Percentiles rank a stretch among this genome's conserved stretches.
Evolutionary conservation across 1,139 yeast genomes (phyloP).

Genomic region (Protomyces lactucae-debilis): DNA sequence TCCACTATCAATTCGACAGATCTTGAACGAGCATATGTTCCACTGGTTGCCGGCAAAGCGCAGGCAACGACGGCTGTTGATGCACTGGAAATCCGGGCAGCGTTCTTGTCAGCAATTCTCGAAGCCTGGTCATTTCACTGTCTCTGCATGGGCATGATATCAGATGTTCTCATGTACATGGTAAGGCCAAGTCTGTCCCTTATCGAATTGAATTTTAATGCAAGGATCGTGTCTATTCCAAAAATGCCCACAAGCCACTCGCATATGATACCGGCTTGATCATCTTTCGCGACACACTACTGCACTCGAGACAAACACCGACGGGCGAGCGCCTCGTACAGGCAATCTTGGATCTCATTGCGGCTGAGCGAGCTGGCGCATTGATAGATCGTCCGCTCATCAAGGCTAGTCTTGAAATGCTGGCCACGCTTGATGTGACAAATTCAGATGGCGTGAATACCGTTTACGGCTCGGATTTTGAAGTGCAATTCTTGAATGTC

Average conservation of each 20-base stretch:
- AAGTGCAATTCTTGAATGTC: conserved; percentile 54
- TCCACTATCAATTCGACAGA: conserved; percentile 36
- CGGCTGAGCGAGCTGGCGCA: conserved; percentile 56
- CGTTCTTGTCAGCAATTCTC: conserved; percentile 3
- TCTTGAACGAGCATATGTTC: neutral
- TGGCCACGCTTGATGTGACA: conserved; percentile 50
- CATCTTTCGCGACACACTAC: conserved; percentile 49
- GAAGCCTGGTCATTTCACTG: conserved; percentile 66
- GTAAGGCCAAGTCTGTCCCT: neutral
- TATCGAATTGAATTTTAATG: neutral
- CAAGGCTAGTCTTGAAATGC: conserved; percentile 62
- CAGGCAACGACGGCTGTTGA: conserved; percentile 30
- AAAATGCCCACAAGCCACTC: conserved; percentile 61
- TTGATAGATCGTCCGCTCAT: conserved; percentile 59
- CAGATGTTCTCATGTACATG: conserved; percentile 83
- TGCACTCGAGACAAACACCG: conserved; percentile 45
- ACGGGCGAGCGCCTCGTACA: conserved; percentile 51
- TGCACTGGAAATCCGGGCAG: neutral
- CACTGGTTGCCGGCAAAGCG: neutral
- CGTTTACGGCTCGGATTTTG: conserved; percentile 62
- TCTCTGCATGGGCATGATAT: conserved; percentile 68
- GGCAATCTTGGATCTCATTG: conserved; percentile 55
- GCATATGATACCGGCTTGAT: conserved; percentile 72
- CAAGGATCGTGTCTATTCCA: conserved; percentile 67
- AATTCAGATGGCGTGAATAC: conserved; percentile 34